Evolutionary conservation across 306 rosid species (phyloP).

Genomic region (Gynostemma pentaphyllum): DNA sequence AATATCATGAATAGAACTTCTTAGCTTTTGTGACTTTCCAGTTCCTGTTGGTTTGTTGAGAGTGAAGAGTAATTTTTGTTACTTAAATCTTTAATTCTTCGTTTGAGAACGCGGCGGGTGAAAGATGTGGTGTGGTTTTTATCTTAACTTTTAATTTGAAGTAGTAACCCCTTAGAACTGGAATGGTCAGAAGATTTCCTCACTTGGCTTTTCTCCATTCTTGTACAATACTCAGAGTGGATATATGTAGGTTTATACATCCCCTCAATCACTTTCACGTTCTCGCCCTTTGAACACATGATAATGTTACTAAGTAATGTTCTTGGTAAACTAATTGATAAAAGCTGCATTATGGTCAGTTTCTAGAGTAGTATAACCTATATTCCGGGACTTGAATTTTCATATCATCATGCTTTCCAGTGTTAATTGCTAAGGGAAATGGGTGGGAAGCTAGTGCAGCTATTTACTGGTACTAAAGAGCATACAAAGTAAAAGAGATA

Average conservation of each 20-base stretch:
- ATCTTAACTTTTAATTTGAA: neutral
- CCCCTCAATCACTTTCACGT: neutral
- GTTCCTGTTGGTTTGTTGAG: neutral
- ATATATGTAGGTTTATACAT: neutral
- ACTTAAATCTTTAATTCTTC: neutral
- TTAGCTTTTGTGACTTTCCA: neutral
- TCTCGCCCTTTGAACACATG: neutral
- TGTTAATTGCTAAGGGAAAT: neutral
- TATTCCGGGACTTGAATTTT: neutral
- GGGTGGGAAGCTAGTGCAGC: neutral
- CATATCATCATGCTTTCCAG: neutral
- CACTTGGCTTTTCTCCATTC: neutral
- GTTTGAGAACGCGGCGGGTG: neutral
- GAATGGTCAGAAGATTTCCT: neutral
- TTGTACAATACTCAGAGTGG: too few species aligned
- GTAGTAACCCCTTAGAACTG: neutral
- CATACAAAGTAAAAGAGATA: neutral
- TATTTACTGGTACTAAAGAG: neutral
- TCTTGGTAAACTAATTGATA: too few species aligned
- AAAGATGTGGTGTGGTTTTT: neutral
- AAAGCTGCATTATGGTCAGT: too few species aligned
- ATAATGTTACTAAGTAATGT: neutral
- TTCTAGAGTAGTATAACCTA: neutral
- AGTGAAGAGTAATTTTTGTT: neutral
- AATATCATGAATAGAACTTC: neutral